Base-by-base conservation (phyloP, 257 asterid species). In the Nicotiana tomentosiformis region DNA sequence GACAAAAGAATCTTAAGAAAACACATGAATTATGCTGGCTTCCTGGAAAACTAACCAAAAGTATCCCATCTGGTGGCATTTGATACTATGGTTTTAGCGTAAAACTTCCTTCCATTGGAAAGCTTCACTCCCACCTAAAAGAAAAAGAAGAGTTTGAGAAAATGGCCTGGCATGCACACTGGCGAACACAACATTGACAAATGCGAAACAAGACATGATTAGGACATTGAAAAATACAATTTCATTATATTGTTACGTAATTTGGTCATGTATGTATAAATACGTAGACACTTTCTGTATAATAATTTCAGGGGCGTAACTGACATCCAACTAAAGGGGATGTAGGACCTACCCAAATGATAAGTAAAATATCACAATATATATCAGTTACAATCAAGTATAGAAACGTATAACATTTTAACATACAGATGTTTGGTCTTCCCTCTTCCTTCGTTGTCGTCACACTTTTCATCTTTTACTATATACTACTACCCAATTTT, bases 21-120 rank as follows among this genome's bases (percentile, higher is more conserved):
- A 49, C 80, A 26, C 51, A 14, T 51, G 7, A 15, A 29, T 26
- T 49, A 26, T 26, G 60, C 64, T 51, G 80, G 85, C 84, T 82
- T 60, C 43, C 37, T 11, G 56, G 82, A 43, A 57, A 86, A 87
- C 91, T 86, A 79, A 96, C 99, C 99, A 84, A 96, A 96, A 60
- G 99, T 96, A 88, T 96, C 99, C 99, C 99, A 96, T 94, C 99
- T 91, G 84, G 99, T 96, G 76, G 99, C 99, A 82, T 96, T 96
- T 18, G 98, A 96, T 81, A 96, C 90, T 67, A 91, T 68, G 81
- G 99, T 94, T 89, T 94, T 93, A 67, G 99, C 98, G 85, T 86
- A 93, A 80, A 91, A 90, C 83, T 91, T 87, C 83, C 94, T 91
- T 67, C 97, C 98, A 82, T 96, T 93, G 43, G 99, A 94, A 86